Base-by-base conservation (phyloP, 352 stramenopile genomes). In the Phytophthora fragariae region DNA sequence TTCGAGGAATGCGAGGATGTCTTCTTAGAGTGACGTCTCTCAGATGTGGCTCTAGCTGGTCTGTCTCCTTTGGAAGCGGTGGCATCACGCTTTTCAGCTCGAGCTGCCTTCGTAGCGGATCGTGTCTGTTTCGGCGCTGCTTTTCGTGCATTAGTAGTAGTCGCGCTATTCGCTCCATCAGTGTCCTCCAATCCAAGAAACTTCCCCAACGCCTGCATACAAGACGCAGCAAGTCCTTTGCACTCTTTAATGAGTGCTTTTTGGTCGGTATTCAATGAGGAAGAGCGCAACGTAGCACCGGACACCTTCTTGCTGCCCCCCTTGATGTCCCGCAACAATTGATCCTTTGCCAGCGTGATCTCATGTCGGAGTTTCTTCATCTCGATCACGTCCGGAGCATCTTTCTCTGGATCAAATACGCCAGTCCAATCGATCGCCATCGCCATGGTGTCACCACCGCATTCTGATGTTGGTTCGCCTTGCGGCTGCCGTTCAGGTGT, bases 291-390 rank as follows among this genome's bases (percentile, higher is more conserved):
- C 14, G 50, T 56, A 37, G 39, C 39, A 41, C 46, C 49, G 56
- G 57, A 44, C 24, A 24, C 31, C 33, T 61, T 60, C 21, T 49
- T 72, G 44, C 19, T 61, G 14, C 33, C 63, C 68, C 63, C 59
- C 24, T 64, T 70, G 31, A 86, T 83, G 11, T 78, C 69, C 14
- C 73, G 61, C 53, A 88, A 53, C 61, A 86, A 50, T 29, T 87
- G 72, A 19, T 85, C 82, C 24, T 85, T 84, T 24, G 84, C 80
- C 31, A 79, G 41, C 11, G 82, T 80, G 14, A 94, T 90, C 60
- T 92, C 84, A 62, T 91, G 74, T 2, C 84, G 79, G 39, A 94
- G 80, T 56, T 86, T 89, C 63, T 94, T 94, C 81, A 94, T 91
- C 55, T 90, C 81, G 14, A 86, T 70, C 6, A 92, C 65, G 19